These are phyloP conservation scores for Colletotrichum magnum DNA, from an alignment of 2,329 filamentous ascomycete genomes.

Conservation along the genomic window DNA sequence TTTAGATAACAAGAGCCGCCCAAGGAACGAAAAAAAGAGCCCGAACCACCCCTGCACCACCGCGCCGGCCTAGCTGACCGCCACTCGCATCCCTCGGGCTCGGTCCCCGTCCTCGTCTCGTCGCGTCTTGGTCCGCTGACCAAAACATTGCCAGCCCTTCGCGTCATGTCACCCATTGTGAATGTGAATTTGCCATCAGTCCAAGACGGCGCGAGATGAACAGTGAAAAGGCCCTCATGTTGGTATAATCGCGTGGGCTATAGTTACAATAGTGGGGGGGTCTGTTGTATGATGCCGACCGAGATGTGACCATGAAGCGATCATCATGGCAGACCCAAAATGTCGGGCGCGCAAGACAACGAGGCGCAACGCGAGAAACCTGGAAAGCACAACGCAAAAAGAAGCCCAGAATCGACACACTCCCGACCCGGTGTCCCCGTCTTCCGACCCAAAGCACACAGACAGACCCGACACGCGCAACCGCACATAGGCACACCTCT, in stretches of 20 bases:
- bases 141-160: background rate
- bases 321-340: background rate
- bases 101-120: background rate
- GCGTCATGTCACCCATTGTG: background rate
- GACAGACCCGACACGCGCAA: background rate
- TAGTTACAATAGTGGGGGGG: conserved; percentile 37
- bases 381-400: conserved; percentile 10
- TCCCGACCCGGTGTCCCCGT: conserved; percentile 19
- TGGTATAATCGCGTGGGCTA: conserved; percentile 40
- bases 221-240: conserved; percentile 33
- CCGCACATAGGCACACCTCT: background rate
- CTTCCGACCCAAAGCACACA: conserved; percentile 11
- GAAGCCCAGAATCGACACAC: conserved; percentile 8
- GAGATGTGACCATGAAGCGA: background rate
- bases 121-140: background rate
- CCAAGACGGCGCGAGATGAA: background rate
- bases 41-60: no score
- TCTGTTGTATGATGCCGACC: background rate
- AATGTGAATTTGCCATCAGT: no score
- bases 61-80: background rate
- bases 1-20: no score
- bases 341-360: conserved; percentile 10
- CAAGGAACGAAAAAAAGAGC: no score
- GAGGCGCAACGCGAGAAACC: conserved; percentile 10
- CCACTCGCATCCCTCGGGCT: background rate